Evolutionary conservation across 306 rosid genomes (phyloP).

Genomic region (Quercus robur): DNA sequence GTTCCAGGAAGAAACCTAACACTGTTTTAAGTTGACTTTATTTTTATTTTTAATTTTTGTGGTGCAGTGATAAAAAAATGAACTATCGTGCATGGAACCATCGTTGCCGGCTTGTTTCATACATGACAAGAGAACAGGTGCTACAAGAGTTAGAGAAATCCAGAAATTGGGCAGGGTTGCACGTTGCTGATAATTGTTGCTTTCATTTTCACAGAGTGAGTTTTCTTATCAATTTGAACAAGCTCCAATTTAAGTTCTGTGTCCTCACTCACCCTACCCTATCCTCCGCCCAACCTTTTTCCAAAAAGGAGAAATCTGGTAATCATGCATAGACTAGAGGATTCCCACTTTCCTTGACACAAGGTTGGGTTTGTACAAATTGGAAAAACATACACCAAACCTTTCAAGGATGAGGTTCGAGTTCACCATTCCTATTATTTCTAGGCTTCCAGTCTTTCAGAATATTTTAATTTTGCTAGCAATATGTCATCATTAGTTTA

Average conservation of each 20-base stretch:
- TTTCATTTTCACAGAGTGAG: constrained; percentile 87
- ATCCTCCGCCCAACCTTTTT: too few species aligned
- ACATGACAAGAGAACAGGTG: constrained; percentile 71
- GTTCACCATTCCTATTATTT: too few species aligned
- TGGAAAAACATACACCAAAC: too few species aligned
- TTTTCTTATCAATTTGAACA: constrained; percentile 18
- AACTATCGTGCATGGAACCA: constrained; percentile 97
- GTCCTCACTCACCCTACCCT: too few species aligned
- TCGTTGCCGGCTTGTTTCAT: constrained; percentile 75
- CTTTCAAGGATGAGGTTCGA: too few species aligned
- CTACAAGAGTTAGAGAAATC: constrained; percentile 57
- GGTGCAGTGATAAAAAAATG: constrained; percentile 81
- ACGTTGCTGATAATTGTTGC: constrained; percentile 82
- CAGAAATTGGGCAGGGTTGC: constrained; percentile 74
- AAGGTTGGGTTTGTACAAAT: too few species aligned
- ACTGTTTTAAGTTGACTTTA: constrained; percentile 15
- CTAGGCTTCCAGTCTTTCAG: too few species aligned
- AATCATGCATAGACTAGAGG: not conserved
- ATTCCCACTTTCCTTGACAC: too few species aligned
- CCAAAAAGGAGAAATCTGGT: not conserved
- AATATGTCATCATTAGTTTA: not conserved
- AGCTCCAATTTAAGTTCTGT: too few species aligned
- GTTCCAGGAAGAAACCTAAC: not conserved
- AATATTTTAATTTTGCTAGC: too few species aligned
- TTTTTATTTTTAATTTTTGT: not conserved